Base-by-base conservation (phyloP, 2,329 filamentous ascomycete genomes). In the Microdochium paspali region DNA sequence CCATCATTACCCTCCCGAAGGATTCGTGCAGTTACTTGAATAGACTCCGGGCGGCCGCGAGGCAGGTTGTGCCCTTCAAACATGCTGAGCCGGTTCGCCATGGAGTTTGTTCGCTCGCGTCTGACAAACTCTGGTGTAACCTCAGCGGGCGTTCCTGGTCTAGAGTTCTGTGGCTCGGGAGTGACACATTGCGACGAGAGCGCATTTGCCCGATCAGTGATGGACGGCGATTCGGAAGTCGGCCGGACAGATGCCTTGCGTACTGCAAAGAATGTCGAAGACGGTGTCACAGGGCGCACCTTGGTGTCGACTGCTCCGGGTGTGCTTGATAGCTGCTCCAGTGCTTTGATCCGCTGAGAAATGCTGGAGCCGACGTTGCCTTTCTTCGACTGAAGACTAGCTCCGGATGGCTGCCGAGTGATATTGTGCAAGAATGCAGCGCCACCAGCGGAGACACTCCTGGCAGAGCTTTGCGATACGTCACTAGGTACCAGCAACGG, bases 321-420 rank as follows among this genome's bases (percentile, higher is more conserved):
- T 59, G 62, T 59, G 60, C 74, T 66, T 50, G 83, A 76, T 54
- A 93, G 76, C 64, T 89, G 90, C 61, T 95, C 87, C 46, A 98
- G 72, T 6, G 90, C 90, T 65, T 95, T 94, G 63, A 97, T 97
- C 39, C 93, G 84, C 63, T 91, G 88, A 3, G 91, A 94, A 51
- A 98, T 96, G 55, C 88, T 90, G 9, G 87, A 90, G 7, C 89
- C 90, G 23, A 97, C 79, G 58, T 87, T 93, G 54, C 84, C 76
- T 62, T 90, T 94, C 62, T 87, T 89, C 3, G 79, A 71, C 44
- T 75, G 69, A 45, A 84, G 60, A 46, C 75, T 74, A 13, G 76
- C 61, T 13, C 65, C 65, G 42, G 61, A 63, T 25, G 71, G 65
- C 55, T 79, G 77, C 52, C 76, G 78, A 7, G 69, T 70, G 44